phyloP scores from a whole-genome alignment of 2,329 filamentous ascomycete species.

The Cordyceps cicadae region DNA sequence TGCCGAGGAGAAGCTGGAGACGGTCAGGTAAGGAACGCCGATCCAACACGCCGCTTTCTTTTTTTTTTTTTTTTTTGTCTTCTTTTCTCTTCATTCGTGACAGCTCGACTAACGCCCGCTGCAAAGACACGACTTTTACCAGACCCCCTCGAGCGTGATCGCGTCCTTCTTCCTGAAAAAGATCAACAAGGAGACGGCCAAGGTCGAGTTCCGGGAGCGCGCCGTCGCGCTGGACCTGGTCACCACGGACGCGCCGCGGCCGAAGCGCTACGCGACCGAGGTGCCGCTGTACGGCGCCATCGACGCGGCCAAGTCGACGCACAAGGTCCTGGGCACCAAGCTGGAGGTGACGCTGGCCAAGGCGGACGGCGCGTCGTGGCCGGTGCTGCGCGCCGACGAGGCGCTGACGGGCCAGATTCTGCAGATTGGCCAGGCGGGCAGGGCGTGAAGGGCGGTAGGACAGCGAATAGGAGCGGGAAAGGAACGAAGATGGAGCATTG shows the following conservation, averaged over 20 bases:
- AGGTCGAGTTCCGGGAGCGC: conserved; percentile 57
- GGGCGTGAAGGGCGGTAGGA: conserved; percentile 27
- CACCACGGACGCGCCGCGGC: conserved; percentile 62
- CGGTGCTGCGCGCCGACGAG: conserved; percentile 74
- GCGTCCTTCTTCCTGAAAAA: conserved; percentile 95
- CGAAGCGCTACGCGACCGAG: conserved; percentile 68
- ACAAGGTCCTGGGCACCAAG: conserved; percentile 82
- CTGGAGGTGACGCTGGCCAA: conserved; percentile 68
- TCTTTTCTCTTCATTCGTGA: neutral
- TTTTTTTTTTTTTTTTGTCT: neutral
- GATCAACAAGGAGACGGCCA: conserved; percentile 74
- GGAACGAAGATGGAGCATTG: neutral
- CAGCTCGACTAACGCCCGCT: neutral
- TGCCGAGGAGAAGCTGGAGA: conserved; percentile 67
- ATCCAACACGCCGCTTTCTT: neutral
- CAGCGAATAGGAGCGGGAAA: neutral
- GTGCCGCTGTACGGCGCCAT: conserved; percentile 73
- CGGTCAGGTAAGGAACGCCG: conserved; percentile 53
- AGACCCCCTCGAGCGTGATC: conserved; percentile 76
- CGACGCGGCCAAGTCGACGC: conserved; percentile 64
- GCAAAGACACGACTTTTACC: conserved; percentile 75
- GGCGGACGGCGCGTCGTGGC: conserved; percentile 73
- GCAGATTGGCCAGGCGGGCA: conserved; percentile 75
- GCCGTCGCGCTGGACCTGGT: conserved; percentile 69
- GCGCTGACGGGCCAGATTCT: conserved; percentile 65